phyloP scores from a whole-genome alignment of 495 filamentous ascomycete genomes.

The Antarctomyces pellizariae region DNA sequence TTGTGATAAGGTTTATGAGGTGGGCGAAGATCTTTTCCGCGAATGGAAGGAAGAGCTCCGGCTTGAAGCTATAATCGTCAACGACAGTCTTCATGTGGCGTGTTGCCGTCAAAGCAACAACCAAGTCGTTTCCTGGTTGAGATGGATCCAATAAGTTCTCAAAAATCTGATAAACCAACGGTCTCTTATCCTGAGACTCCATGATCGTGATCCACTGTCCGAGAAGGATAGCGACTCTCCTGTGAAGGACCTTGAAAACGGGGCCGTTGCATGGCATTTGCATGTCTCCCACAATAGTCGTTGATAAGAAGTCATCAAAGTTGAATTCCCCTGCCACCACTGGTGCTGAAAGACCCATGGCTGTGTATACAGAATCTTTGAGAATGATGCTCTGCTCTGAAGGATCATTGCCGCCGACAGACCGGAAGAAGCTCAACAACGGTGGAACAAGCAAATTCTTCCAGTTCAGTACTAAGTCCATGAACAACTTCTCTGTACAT shows the following conservation, averaged over 20 bases:
- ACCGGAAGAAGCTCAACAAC: slow-evolving; percentile 54
- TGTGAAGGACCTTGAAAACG: slow-evolving; percentile 66
- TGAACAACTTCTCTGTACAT: slow-evolving; percentile 80
- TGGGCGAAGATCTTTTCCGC: slow-evolving; percentile 40
- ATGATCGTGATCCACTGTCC: slow-evolving; percentile 75
- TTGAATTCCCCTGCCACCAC: slow-evolving; percentile 45
- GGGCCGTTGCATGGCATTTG: slow-evolving; percentile 50
- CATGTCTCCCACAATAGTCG: slow-evolving; percentile 53
- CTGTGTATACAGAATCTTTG: slow-evolving; percentile 85
- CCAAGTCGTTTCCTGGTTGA: slow-evolving; percentile 65
- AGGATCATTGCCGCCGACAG: slow-evolving; percentile 33
- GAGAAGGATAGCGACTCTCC: slow-evolving; percentile 68
- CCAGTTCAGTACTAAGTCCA: slow-evolving; percentile 75
- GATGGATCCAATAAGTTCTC: slow-evolving; percentile 59
- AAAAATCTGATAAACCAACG: slow-evolving; percentile 73
- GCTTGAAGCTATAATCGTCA: slow-evolving; percentile 63
- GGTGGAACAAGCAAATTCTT: slow-evolving; percentile 54
- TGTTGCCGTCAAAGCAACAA: slow-evolving; percentile 79
- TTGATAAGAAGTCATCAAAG: slow-evolving; percentile 56
- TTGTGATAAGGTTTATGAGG: slow-evolving; percentile 52
- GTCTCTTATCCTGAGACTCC: slow-evolving; percentile 32
- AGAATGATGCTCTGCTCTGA: slow-evolving; percentile 47
- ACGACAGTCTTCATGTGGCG: slow-evolving; percentile 54
- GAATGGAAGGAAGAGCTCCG: slow-evolving; percentile 47
- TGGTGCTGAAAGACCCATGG: slow-evolving; percentile 65